Base-by-base conservation (phyloP, 2,329 filamentous ascomycete species). In the Rachicladosporium sp. region DNA sequence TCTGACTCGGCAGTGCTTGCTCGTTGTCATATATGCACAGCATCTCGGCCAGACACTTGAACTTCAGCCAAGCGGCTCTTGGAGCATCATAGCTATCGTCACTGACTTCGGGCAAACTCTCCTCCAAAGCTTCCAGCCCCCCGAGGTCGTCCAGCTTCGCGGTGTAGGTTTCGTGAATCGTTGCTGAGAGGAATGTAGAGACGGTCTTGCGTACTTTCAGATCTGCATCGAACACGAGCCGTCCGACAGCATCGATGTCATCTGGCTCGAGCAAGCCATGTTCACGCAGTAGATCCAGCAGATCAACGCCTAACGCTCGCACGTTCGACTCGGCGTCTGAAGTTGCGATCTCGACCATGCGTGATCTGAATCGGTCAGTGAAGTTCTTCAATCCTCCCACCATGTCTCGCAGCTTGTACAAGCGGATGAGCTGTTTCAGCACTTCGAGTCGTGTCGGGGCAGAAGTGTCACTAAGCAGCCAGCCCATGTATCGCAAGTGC, bases 401-500 rank as follows among this genome's bases (percentile, higher is more conserved):
- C 56, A 86, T 86, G 38, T 87, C 78, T 48, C 84, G 79, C 43
- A 84, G 78, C 53, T 78, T 80, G 62, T 93, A 89, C 4, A 98
- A 71, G 42, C 75, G 78, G 15, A 76, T 71, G 10, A 98, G 69
- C 59, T 96, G 87, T 53, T 79, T 84, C 32, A 98, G 64, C 2
- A 93, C 86, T 58, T 94, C 87, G 10, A 80, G 73, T 39, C 91
- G 76, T 13, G 85, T 88, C 6, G 77, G 65, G 1, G 79, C 70
- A 44, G 79, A 72, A 3, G 78, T 73, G 57, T 98, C 91, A 4
- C 88, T 94, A 23, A 98, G 70, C 55, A 94, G 80, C 91, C 91
- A 98, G 38, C 91, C 91, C 4, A 98, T 70, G 54, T 98, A 98
- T 44, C 91, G 80, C 37, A 98, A 68, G 62, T 94, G 94, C 50